A percentile compares a stretch with the other conserved stretches of the same genome.
phyloP scores from a whole-genome alignment of 768 basidiomycete genomes.

The Gloeophyllum trabeum region DNA sequence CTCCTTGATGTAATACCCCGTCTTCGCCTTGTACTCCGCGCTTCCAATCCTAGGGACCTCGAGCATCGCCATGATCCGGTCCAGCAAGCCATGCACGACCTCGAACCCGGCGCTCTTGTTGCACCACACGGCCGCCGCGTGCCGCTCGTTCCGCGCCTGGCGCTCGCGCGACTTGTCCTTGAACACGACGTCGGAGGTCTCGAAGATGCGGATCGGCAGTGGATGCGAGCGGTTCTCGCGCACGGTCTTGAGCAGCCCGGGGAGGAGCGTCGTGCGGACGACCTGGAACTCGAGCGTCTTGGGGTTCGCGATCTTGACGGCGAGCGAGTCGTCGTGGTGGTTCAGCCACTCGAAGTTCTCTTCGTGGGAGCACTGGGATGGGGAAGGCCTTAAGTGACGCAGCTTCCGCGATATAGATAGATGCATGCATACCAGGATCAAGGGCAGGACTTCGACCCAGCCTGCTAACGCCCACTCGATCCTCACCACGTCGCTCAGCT shows the following conservation, averaged over 20 bases:
- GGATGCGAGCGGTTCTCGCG: slow-evolving; percentile 94
- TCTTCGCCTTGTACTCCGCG: slow-evolving; percentile 38
- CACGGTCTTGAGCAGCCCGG: slow-evolving; percentile 92
- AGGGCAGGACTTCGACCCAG: slow-evolving; percentile 90
- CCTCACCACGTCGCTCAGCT: slow-evolving; percentile 79
- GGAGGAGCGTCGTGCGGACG: slow-evolving; percentile 90
- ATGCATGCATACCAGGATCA: slow-evolving; percentile 64
- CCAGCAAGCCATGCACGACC: slow-evolving; percentile 88
- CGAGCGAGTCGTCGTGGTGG: slow-evolving; percentile 69
- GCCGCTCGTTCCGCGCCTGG: slow-evolving; percentile 79
- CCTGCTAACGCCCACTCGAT: slow-evolving; percentile 90
- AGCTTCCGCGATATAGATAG: background rate
- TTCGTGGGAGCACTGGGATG: slow-evolving; percentile 84
- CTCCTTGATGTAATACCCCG: slow-evolving; percentile 90
- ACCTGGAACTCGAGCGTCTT: slow-evolving; percentile 98
- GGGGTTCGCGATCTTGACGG: slow-evolving; percentile 91
- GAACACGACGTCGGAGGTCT: slow-evolving; percentile 86
- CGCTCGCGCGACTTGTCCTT: slow-evolving; percentile 73
- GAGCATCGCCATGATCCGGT: slow-evolving; percentile 92
- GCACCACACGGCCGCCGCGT: slow-evolving; percentile 89
- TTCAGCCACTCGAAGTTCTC: slow-evolving; percentile 96
- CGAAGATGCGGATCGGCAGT: slow-evolving; percentile 88
- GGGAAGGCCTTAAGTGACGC: background rate
- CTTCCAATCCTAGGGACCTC: slow-evolving; percentile 74
- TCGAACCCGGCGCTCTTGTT: slow-evolving; percentile 97